A percentile compares a stretch with the other conserved stretches of the same genome.
Conservation (phyloP, 208 protist species). For the Trypanosoma melophagium region DNA sequence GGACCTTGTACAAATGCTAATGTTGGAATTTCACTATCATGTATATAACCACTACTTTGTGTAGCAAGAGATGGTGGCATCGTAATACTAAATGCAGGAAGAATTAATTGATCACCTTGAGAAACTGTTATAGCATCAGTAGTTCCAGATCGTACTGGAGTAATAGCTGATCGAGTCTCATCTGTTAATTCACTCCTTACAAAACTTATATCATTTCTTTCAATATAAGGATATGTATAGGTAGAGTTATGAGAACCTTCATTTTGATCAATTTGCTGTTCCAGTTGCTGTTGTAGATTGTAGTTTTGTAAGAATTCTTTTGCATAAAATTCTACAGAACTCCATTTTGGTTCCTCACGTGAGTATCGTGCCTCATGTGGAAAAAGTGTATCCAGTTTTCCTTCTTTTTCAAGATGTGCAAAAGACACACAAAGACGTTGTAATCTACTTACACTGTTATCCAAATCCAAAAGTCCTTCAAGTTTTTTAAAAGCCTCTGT, state of each 20-base stretch:
- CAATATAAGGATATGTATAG: background rate
- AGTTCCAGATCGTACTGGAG: background rate
- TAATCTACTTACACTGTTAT: conserved; percentile 18
- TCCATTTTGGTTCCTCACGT: conserved; percentile 15
- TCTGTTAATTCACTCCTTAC: background rate
- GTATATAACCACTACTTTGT: background rate
- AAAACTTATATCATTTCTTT: background rate
- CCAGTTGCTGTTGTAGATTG: background rate
- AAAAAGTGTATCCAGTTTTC: conserved; percentile 6
- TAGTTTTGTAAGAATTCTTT: conserved; percentile 8
- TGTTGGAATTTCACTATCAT: background rate
- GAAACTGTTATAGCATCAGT: background rate
- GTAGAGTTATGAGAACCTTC: background rate
- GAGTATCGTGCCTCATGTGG: conserved; percentile 1
- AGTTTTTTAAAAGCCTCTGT: conserved; percentile 7
- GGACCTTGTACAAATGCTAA: background rate
- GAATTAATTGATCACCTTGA: background rate
- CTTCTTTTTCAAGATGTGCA: conserved; percentile 11
- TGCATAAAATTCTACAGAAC: conserved; percentile 6
- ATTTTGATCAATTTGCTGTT: background rate
- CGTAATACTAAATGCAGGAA: background rate
- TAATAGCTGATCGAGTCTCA: background rate
- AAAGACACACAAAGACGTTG: conserved; percentile 20
- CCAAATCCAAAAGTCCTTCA: conserved; percentile 15
- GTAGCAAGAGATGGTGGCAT: conserved; percentile 3